Evolutionary conservation across 306 rosid genomes (phyloP).

Genomic region (Carpinus viminea): DNA sequence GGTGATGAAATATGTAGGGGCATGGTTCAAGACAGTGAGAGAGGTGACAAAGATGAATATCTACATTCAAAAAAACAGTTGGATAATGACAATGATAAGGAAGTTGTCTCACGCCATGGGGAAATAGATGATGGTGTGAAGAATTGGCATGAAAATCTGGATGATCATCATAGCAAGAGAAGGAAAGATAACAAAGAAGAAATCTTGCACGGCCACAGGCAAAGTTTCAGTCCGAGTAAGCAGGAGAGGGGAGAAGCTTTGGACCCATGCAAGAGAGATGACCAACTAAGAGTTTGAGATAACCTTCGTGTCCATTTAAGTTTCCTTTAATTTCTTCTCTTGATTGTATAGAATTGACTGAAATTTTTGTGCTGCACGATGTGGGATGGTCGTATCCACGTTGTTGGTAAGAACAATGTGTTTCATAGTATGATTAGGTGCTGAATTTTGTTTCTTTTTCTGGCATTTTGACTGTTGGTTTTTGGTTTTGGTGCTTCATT

Average conservation of each 20-base stretch:
- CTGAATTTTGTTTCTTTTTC: too few species aligned
- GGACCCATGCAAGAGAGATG: constrained; percentile 79
- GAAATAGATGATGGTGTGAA: constrained; percentile 80
- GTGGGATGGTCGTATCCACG: too few species aligned
- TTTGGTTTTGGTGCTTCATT: too few species aligned
- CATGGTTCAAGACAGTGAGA: constrained; percentile 75
- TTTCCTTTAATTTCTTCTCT: too few species aligned
- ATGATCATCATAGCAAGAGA: constrained; percentile 82
- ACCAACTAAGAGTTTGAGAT: constrained; percentile 68
- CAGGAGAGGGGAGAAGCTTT: constrained; percentile 78
- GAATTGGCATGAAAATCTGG: constrained; percentile 68
- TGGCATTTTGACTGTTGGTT: too few species aligned
- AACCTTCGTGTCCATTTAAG: constrained; percentile 42
- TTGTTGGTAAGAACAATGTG: too few species aligned
- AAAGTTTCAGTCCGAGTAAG: constrained; percentile 48
- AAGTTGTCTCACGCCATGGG: constrained; percentile 70
- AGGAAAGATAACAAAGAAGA: constrained; percentile 91
- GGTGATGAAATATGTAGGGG: constrained; percentile 56
- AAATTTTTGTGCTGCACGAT: too few species aligned
- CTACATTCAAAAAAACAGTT: constrained; percentile 60
- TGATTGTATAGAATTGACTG: too few species aligned
- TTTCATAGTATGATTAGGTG: too few species aligned
- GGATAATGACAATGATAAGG: constrained; percentile 91
- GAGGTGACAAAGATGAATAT: constrained; percentile 70
- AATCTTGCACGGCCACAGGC: constrained; percentile 59